A percentile compares a stretch with the other conserved stretches of the same genome.
Conservation (phyloP, 805 yeast species). For the Nakazawaea ernobii region DNA sequence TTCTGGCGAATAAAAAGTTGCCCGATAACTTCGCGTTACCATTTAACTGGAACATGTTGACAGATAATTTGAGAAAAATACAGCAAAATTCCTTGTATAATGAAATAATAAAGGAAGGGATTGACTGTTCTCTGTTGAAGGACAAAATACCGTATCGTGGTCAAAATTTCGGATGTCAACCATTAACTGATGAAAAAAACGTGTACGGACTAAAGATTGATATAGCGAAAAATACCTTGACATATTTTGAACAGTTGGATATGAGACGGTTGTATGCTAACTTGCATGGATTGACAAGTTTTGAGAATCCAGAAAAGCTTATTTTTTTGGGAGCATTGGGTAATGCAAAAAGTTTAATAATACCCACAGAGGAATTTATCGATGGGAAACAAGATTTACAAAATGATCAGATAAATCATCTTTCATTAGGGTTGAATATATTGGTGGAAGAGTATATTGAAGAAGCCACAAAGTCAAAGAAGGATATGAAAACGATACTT, state of each 20-base stretch:
- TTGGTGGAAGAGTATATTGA: not conserved
- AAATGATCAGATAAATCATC: not conserved
- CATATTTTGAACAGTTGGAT: slow-evolving; percentile 2
- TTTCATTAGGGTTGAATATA: not conserved
- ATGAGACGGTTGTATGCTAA: slow-evolving; percentile 1
- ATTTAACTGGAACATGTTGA: slow-evolving; percentile 11
- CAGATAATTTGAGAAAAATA: not conserved
- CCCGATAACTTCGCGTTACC: not conserved
- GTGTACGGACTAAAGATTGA: not conserved
- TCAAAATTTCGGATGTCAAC: not conserved
- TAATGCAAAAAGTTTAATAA: not conserved
- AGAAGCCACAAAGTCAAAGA: not conserved
- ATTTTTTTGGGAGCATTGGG: slow-evolving; percentile 1
- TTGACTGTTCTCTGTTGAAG: not conserved
- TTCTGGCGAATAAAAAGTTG: not conserved
- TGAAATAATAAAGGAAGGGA: not conserved
- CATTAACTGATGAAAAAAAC: not conserved
- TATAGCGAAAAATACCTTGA: not conserved
- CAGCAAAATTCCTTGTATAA: slow-evolving; percentile 2
- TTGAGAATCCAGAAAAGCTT: not conserved
- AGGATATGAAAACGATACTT: not conserved
- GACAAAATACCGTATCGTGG: not conserved
- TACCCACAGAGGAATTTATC: not conserved
- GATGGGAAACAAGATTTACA: slow-evolving; percentile 5
- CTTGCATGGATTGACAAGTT: not conserved